Percentiles rank a stretch among this genome's conserved stretches.
Evolutionary conservation across 1,284 basidiomycete species (phyloP).

Genomic region (Mycosarcoma maydis): DNA sequence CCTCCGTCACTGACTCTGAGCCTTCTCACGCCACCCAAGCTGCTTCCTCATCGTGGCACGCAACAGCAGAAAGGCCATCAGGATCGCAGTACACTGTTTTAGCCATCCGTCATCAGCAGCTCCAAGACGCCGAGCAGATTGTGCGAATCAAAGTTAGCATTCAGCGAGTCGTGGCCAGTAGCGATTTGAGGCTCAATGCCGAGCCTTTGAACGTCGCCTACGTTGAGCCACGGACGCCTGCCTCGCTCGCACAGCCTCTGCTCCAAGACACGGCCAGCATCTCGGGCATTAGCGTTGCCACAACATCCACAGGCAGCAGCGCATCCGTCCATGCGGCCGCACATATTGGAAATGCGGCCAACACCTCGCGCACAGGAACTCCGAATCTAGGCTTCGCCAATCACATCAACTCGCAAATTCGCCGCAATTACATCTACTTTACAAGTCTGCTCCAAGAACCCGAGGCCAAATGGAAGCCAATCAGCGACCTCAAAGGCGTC

Average conservation of each 20-base stretch:
- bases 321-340: slow-evolving; percentile 14
- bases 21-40: slow-evolving; percentile 70
- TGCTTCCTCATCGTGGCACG: slow-evolving; percentile 76
- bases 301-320: slow-evolving; percentile 40
- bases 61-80: slow-evolving; percentile 52
- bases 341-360: slow-evolving; percentile 16
- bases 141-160: slow-evolving; percentile 45
- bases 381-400: slow-evolving; percentile 36
- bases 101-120: slow-evolving; percentile 24
- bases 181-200: slow-evolving; percentile 52
- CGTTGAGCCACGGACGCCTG: slow-evolving; percentile 28
- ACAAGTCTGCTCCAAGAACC: slow-evolving; percentile 96
- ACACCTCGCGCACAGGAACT: slow-evolving; percentile 73
- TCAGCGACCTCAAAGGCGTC: slow-evolving; percentile 85
- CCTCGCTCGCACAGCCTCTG: slow-evolving; percentile 19
- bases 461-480: slow-evolving; percentile 92
- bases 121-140: slow-evolving; percentile 41
- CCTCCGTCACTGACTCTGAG: neutral
- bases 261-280: slow-evolving; percentile 53
- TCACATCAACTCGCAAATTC: slow-evolving; percentile 79
- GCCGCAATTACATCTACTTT: slow-evolving; percentile 95
- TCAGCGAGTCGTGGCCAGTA: slow-evolving; percentile 54
- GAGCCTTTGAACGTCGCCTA: slow-evolving; percentile 23
- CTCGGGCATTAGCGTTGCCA: slow-evolving; percentile 50
- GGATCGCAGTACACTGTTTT: slow-evolving; percentile 25